phyloP scores from a whole-genome alignment of 2,329 filamentous ascomycete species.

The Pseudogymnoascus sp. region DNA sequence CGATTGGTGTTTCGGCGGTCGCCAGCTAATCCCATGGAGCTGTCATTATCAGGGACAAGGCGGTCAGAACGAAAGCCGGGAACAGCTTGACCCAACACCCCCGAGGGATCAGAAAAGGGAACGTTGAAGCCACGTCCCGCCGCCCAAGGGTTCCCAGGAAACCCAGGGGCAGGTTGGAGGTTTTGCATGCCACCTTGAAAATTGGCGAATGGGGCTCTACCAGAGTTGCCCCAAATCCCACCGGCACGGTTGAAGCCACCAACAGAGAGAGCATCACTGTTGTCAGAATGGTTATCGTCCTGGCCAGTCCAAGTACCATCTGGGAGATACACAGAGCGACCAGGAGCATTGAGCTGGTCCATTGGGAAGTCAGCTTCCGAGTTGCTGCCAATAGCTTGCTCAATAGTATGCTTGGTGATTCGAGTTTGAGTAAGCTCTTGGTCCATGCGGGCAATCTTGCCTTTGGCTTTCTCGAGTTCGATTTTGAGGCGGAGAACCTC shows the following conservation, averaged over 20 bases:
- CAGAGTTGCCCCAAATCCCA: conserved; percentile 44
- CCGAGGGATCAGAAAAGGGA: conserved; percentile 22
- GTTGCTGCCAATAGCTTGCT: conserved; percentile 42
- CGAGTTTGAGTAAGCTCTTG: conserved; percentile 60
- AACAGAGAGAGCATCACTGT: conserved; percentile 44
- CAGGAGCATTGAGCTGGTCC: conserved; percentile 22
- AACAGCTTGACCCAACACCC: conserved; percentile 19
- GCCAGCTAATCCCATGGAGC: conserved; percentile 20
- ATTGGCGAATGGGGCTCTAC: conserved; percentile 32
- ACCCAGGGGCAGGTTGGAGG: conserved; percentile 28
- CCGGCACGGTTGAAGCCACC: conserved; percentile 45
- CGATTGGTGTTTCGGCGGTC: conserved; percentile 20
- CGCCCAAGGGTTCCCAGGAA: conserved; percentile 41
- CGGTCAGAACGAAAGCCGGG: conserved; percentile 24
- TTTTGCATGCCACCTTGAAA: conserved; percentile 14
- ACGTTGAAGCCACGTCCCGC: conserved; percentile 30
- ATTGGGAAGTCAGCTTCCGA: conserved; percentile 34
- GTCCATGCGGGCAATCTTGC: conserved; percentile 61
- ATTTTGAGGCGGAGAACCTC: conserved; percentile 61
- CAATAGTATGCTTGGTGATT: conserved; percentile 49
- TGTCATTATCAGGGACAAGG: conserved; percentile 22
- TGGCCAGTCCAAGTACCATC: conserved; percentile 42
- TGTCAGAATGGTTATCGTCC: conserved; percentile 50
- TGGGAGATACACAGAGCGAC: conserved; percentile 30
- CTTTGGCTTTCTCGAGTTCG: conserved; percentile 62